Conservation (phyloP, 2,329 filamentous ascomycete species). For the Pseudocercospora pini-densiflorae region DNA sequence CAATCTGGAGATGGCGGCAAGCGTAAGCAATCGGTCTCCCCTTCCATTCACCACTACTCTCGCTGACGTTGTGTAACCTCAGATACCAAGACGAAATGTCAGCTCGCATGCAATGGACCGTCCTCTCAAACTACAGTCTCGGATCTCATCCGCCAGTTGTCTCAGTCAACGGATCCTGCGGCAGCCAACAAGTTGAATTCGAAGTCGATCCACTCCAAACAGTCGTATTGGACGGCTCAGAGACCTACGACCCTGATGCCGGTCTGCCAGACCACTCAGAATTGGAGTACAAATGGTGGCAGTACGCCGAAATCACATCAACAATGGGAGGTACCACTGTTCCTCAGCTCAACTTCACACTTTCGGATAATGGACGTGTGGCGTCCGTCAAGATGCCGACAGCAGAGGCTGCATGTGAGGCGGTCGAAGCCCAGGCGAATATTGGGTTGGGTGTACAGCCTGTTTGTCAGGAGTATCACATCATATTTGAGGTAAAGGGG, state of each 20-base stretch:
- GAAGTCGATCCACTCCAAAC: constrained; percentile 2
- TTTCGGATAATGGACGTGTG: not conserved
- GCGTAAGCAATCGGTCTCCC: constrained; percentile 19
- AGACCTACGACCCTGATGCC: constrained; percentile 11
- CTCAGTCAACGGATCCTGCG: constrained; percentile 5
- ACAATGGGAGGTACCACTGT: not conserved
- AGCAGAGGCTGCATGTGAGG: constrained; percentile 6
- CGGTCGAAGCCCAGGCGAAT: not conserved
- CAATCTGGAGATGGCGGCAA: constrained; percentile 51
- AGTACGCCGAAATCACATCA: constrained; percentile 12
- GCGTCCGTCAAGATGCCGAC: not conserved
- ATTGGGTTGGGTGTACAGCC: not conserved
- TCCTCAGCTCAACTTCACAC: not conserved
- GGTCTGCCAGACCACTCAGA: not conserved
- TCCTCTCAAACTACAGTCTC: not conserved
- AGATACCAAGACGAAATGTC: constrained; percentile 50
- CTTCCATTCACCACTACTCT: not conserved
- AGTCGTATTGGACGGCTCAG: constrained; percentile 2
- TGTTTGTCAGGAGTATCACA: not conserved
- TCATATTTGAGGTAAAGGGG: not conserved
- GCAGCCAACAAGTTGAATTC: constrained; percentile 6
- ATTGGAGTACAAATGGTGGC: constrained; percentile 13
- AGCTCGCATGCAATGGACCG: constrained; percentile 48
- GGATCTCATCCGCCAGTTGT: constrained; percentile 15
- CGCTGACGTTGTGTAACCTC: not conserved